Evolutionary conservation across 2,329 filamentous ascomycete species (phyloP), one percentile per base, ranked within the genome.

Genomic region (Aspergillus amoenus): DNA sequence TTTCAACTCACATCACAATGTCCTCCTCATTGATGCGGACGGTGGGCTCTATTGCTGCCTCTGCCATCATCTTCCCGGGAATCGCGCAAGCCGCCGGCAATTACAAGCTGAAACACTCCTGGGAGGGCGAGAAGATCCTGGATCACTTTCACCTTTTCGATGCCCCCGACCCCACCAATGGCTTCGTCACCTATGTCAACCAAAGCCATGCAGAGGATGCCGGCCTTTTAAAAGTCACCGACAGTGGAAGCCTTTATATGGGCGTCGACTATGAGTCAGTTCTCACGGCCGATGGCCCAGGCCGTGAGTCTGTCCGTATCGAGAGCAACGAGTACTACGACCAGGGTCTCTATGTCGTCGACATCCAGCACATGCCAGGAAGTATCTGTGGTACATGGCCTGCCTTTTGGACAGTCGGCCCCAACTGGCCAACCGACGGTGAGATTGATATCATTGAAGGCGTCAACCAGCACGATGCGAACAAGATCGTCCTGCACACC

Each of bases 401-500:
- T 2, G 78, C 78, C 7, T 79, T 78, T 57, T 80, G 78, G 78
- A 72, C 76, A 5, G 67, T 76, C 0, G 76, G 76, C 17, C 61
- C 64, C 18, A 62, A 71, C 37, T 79, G 78, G 78, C 77, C 77
- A 1, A 49, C 64, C 1, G 69, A 72, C 37, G 78, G 78, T 13
- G 78, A 80, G 70, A 80, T 82, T 44, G 81, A 82, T 64, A 77
- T 83, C 47, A 78, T 82, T 61, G 81, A 83, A 62, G 78, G 77
- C 6, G 79, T 83, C 57, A 81, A 83, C 61, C 59, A 72, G 46
- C 71, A 78, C 55, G 63, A 71, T 22, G 70, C 66, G 49, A 78
- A 76, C 53, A 67, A 75, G 41, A 81, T 82, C 63, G 80, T 79
- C 12, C 70, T 82, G 44, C 81, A 83, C 60, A 83, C 81, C 0